Evolutionary conservation across 129 eudicot genomes (phyloP).

Genomic region (Oenanthe sinensis): DNA sequence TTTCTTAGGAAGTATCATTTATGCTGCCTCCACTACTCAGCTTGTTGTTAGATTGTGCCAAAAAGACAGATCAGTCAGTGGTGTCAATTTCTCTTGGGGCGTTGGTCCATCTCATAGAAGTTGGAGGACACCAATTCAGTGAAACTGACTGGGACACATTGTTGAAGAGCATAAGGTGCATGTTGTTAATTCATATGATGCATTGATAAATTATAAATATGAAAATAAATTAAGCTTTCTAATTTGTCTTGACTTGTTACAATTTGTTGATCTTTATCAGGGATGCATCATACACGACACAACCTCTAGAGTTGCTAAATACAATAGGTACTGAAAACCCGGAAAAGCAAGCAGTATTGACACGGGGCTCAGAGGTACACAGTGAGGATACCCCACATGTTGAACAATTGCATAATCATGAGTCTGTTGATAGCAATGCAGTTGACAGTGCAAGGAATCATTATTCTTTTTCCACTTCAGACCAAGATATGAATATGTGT

Average conservation of each 20-base stretch:
- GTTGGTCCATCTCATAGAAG: slow-evolving; percentile 92
- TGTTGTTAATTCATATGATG: neutral
- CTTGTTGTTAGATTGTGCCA: slow-evolving; percentile 89
- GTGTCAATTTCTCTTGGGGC: slow-evolving; percentile 92
- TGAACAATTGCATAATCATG: slow-evolving; percentile 21
- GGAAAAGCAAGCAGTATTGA: slow-evolving; percentile 23
- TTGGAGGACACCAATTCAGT: slow-evolving; percentile 98
- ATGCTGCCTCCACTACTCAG: slow-evolving; percentile 88
- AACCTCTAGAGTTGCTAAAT: slow-evolving; percentile 94
- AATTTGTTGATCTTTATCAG: slow-evolving; percentile 25
- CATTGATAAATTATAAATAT: slow-evolving; percentile 1
- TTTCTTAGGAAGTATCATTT: slow-evolving; percentile 80
- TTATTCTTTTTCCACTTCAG: slow-evolving; percentile 18
- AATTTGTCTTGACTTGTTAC: neutral
- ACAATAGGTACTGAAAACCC: slow-evolving; percentile 55
- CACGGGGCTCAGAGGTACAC: slow-evolving; percentile 33
- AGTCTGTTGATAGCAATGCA: slow-evolving; percentile 1
- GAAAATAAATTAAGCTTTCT: slow-evolving; percentile 1
- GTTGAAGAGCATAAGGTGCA: slow-evolving; percentile 91
- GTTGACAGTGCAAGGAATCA: slow-evolving; percentile 17
- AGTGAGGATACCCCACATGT: slow-evolving; percentile 32
- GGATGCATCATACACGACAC: slow-evolving; percentile 95
- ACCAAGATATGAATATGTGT: slow-evolving; percentile 35
- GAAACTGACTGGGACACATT: slow-evolving; percentile 93
- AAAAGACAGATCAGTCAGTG: slow-evolving; percentile 91